Conservation (phyloP, 1,284 basidiomycete species). For the Ceratobasidium sp. region DNA sequence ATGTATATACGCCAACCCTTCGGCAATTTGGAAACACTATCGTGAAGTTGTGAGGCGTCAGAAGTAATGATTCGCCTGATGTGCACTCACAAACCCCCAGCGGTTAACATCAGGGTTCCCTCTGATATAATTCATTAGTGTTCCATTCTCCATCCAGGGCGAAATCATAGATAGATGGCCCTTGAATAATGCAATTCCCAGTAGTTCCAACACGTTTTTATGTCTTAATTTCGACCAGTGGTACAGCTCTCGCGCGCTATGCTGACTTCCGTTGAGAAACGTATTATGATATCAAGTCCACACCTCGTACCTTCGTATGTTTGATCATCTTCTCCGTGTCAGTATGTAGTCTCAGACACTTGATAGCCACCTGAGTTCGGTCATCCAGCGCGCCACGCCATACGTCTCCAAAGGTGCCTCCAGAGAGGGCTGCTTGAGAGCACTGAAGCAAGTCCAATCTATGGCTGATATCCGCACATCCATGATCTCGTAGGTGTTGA, state of each 20-base stretch:
- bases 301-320: not conserved
- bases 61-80: too few species aligned
- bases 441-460: not conserved
- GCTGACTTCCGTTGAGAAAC: not conserved
- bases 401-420: constrained; percentile 22
- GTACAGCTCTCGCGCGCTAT: constrained; percentile 34
- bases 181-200: constrained; percentile 11
- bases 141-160: constrained; percentile 27
- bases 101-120: constrained; percentile 1
- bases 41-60: too few species aligned
- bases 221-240: constrained; percentile 34
- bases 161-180: constrained; percentile 19
- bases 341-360: constrained; percentile 20
- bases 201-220: constrained; percentile 15
- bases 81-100: not conserved
- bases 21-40: too few species aligned
- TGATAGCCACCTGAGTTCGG: constrained; percentile 15
- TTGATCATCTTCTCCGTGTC: not conserved
- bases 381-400: not conserved
- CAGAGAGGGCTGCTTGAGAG: not conserved
- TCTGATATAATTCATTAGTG: not conserved
- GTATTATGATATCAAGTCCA: too few species aligned
- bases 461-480: not conserved
- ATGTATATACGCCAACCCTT: too few species aligned
- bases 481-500: not conserved